These are phyloP conservation scores for Acanthamoeba castellanii DNA, from an alignment of 208 protist species.

Conservation along the genomic window DNA sequence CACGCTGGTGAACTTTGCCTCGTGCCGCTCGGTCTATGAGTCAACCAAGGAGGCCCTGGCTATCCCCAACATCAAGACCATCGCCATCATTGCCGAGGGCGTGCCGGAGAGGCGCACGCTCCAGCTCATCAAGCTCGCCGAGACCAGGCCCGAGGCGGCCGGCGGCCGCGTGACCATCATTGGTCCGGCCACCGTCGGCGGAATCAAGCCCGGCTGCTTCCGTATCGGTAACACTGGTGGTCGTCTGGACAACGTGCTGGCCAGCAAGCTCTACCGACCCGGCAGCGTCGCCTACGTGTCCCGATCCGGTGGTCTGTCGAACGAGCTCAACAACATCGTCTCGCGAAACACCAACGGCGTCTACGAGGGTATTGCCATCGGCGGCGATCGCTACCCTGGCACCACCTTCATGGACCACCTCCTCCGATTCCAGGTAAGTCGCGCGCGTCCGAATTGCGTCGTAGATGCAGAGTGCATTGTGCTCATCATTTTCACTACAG, in stretches of 20 bases:
- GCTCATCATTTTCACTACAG: not conserved
- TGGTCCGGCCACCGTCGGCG: conserved; percentile 91
- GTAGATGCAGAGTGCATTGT: too few relatives aligned
- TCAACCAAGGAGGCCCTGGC: conserved; percentile 88
- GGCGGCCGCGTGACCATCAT: conserved; percentile 82
- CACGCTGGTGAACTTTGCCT: conserved; percentile 91
- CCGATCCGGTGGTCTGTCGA: conserved; percentile 91
- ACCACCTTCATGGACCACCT: conserved; percentile 92
- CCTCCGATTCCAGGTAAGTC: conserved; percentile 86
- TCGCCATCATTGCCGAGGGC: conserved; percentile 93
- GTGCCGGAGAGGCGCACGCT: conserved; percentile 89
- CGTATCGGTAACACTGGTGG: conserved; percentile 84
- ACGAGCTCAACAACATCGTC: conserved; percentile 94
- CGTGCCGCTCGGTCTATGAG: conserved; percentile 89
- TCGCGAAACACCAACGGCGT: conserved; percentile 90
- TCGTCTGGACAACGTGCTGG: conserved; percentile 89
- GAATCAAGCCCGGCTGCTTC: conserved; percentile 91
- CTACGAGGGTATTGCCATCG: conserved; percentile 92
- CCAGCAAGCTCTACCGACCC: conserved; percentile 91
- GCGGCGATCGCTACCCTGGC: conserved; percentile 91
- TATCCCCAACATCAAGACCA: conserved; percentile 81
- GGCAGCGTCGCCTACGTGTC: conserved; percentile 92
- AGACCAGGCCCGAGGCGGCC: not conserved
- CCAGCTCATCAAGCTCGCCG: conserved; percentile 78
- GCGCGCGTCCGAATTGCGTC: not conserved